Evolutionary conservation across 2,329 filamentous ascomycete species (phyloP), one percentile per base, ranked within the genome.

Genomic region (Monilinia fructigena): DNA sequence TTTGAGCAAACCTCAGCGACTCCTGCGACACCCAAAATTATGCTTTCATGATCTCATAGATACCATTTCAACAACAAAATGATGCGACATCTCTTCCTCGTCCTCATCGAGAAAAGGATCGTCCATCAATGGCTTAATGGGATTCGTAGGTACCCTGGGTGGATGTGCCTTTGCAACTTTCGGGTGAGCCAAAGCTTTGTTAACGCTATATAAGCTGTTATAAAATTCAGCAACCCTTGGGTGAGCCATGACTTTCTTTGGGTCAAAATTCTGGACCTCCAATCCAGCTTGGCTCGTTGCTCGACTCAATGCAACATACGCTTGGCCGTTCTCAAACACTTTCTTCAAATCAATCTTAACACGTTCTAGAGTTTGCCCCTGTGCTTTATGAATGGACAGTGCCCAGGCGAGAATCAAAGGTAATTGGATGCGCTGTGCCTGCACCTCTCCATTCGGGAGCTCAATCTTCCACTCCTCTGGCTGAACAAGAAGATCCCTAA

Each of bases 391-490:
- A 68, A 99, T 99, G 0, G 93, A 97, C 26, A 99, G 80, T 2
- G 95, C 95, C 95, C 95, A 99, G 0, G 95, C 95, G 40, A 99
- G 83, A 69, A 99, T 98, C 61, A 99, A 83, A 0, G 95, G 95
- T 2, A 94, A 78, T 73, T 94, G 91, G 55, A 84, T 85, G 50
- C 95, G 90, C 68, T 92, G 91, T 1, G 95, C 95, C 77, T 97
- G 93, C 0, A 98, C 84, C 76, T 98, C 93, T 56, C 95, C 95
- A 66, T 91, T 97, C 1, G 95, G 95, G n/a, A 96, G 83, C 76
- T 99, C 96, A 35, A 97, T 91, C 77, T 97, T 99, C 95, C 95
- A 99, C 47, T 90, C 86, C 76, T 98, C 95, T 14, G 89, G 90
- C 69, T 91, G 86, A 77, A 93, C 94, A 11, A 98, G 86, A 61